Conservation (phyloP, 148 eudicot genomes). For the Vaccinium darrowii region DNA sequence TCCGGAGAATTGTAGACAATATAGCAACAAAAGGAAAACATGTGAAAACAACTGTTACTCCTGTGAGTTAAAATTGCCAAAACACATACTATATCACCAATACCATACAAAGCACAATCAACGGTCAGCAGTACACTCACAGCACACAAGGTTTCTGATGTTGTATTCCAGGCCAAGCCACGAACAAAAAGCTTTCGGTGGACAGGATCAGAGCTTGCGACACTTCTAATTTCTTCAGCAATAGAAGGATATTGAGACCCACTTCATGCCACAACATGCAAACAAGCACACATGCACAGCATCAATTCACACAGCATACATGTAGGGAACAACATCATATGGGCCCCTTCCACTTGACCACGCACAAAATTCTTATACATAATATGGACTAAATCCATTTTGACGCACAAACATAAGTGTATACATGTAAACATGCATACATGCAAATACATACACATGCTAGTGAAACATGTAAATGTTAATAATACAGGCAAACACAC, state of each 20-base stretch:
- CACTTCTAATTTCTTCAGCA: conserved; percentile 67
- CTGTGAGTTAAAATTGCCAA: conserved; percentile 7
- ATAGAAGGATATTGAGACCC: conserved; percentile 68
- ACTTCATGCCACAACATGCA: conserved; percentile 74
- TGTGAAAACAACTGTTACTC: conserved; percentile 3
- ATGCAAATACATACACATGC: background rate
- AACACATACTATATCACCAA: conserved; percentile 10
- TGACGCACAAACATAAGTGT: background rate
- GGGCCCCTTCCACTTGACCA: conserved; percentile 17
- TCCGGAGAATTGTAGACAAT: background rate
- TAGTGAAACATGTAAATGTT: background rate
- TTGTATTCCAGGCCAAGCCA: conserved; percentile 77
- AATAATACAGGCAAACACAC: background rate
- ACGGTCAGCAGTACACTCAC: conserved; percentile 65
- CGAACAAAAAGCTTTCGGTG: conserved; percentile 85
- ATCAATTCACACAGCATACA: conserved; percentile 56
- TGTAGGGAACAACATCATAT: conserved; percentile 19
- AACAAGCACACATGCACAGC: conserved; percentile 64
- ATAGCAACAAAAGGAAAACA: background rate
- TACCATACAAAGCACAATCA: conserved; percentile 27
- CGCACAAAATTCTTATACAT: background rate
- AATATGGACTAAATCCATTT: background rate
- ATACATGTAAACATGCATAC: background rate
- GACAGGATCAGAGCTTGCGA: conserved; percentile 74
- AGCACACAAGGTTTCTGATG: conserved; percentile 81